Evolutionary conservation across 2,329 filamentous ascomycete species (phyloP).

Genomic region (Cladophialophora psammophila): DNA sequence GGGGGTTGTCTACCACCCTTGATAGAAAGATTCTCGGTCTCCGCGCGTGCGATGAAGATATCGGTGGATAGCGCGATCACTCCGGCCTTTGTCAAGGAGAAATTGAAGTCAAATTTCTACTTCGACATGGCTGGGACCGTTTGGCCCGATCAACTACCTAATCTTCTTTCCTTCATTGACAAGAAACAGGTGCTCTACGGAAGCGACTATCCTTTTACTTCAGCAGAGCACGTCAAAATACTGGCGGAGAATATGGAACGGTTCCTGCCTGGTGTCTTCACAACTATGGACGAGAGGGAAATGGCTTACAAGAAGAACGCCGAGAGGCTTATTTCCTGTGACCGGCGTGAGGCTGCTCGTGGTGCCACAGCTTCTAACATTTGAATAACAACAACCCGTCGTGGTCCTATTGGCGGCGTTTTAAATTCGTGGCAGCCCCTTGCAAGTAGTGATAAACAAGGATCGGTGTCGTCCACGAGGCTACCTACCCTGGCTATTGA

Average conservation of each 20-base stretch:
- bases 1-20: conserved; percentile 53
- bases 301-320: conserved; percentile 16
- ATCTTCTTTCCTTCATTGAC: conserved; percentile 11
- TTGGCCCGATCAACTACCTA: conserved; percentile 22
- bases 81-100: conserved; percentile 12
- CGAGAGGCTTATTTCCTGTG: conserved; percentile 11
- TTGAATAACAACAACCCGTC: too few relatives aligned
- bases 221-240: neutral
- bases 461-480: too few relatives aligned
- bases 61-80: conserved; percentile 7
- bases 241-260: conserved; percentile 14
- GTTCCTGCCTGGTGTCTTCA: conserved; percentile 8
- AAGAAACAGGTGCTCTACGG: conserved; percentile 19
- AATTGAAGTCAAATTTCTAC: conserved; percentile 21
- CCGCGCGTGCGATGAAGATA: neutral
- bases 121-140: conserved; percentile 22
- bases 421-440: too few relatives aligned
- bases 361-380: too few relatives aligned
- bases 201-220: conserved; percentile 25
- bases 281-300: conserved; percentile 1
- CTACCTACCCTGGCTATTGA: too few relatives aligned
- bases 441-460: too few relatives aligned
- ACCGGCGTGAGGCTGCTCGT: too few relatives aligned
- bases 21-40: conserved; percentile 9
- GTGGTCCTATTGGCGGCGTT: too few relatives aligned